A percentile compares a stretch with the other conserved stretches of the same genome.
Evolutionary conservation across 2,329 filamentous ascomycete species (phyloP).

Genomic region (Aspergillus pseudoviridinutans): DNA sequence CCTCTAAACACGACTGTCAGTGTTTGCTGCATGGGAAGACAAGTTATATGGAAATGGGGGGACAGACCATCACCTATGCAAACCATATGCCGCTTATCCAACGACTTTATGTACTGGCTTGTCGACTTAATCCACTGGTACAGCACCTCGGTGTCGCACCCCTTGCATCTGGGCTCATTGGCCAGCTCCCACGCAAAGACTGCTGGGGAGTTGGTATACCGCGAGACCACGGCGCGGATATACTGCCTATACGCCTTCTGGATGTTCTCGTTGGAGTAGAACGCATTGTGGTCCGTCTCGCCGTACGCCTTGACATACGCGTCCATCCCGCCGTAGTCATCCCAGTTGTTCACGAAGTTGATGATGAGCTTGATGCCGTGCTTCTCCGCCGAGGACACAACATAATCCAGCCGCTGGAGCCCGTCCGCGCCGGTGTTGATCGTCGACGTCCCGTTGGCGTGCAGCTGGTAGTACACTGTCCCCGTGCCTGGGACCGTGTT

Average conservation of each 20-base stretch:
- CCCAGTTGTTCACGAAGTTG: slow-evolving; percentile 62
- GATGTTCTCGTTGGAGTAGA: slow-evolving; percentile 54
- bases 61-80: slow-evolving; percentile 52
- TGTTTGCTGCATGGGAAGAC: too few relatives aligned
- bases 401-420: slow-evolving; percentile 61
- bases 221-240: slow-evolving; percentile 54
- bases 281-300: slow-evolving; percentile 45
- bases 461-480: slow-evolving; percentile 45
- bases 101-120: slow-evolving; percentile 59
- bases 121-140: slow-evolving; percentile 57
- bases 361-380: slow-evolving; percentile 60
- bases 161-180: slow-evolving; percentile 62
- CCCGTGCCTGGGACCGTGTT: slow-evolving; percentile 37
- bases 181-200: slow-evolving; percentile 66
- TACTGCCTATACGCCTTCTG: slow-evolving; percentile 61
- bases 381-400: slow-evolving; percentile 57
- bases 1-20: slow-evolving; percentile 41
- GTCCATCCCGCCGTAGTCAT: slow-evolving; percentile 62
- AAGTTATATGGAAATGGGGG: background rate
- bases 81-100: slow-evolving; percentile 60
- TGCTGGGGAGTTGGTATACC: slow-evolving; percentile 56
- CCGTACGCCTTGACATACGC: slow-evolving; percentile 56
- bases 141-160: slow-evolving; percentile 56
- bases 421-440: slow-evolving; percentile 63
- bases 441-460: slow-evolving; percentile 35